Percentiles rank a stretch among this genome's conserved stretches.
These are phyloP conservation scores for Lycium barbarum DNA, from an alignment of 257 asterid genomes.

Conservation along the genomic window DNA sequence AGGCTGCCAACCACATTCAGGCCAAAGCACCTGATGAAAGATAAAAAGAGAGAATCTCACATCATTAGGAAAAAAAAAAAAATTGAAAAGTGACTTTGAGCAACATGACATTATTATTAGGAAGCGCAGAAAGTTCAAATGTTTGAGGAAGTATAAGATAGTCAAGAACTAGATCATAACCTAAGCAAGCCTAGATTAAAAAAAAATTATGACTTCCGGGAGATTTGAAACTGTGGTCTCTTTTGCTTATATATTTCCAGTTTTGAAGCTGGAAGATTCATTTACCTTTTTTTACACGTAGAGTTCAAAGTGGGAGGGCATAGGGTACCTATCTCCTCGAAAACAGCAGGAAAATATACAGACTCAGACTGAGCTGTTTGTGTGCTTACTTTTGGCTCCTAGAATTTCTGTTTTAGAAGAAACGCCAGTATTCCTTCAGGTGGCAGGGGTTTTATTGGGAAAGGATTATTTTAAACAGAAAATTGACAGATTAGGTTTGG, in stretches of 20 bases:
- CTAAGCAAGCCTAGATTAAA: not conserved
- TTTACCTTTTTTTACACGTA: not conserved
- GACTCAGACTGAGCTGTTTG: not conserved
- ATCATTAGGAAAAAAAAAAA: constrained; percentile 42
- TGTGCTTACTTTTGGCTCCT: not conserved
- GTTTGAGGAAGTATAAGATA: constrained; percentile 22
- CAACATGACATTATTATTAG: constrained; percentile 15
- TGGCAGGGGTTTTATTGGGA: not conserved
- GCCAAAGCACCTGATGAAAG: constrained; percentile 82
- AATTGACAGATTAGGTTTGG: constrained; percentile 20
- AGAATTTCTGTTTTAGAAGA: constrained; percentile 13
- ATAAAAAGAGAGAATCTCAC: not conserved
- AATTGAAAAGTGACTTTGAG: constrained; percentile 1
- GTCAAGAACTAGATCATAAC: not conserved
- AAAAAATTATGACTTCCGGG: not conserved
- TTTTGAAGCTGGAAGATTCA: constrained; percentile 21
- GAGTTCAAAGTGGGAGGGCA: constrained; percentile 21
- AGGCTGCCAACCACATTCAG: constrained; percentile 90
- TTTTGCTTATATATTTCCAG: not conserved
- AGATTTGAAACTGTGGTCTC: not conserved
- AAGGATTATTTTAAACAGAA: not conserved
- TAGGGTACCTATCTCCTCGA: not conserved
- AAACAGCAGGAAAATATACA: constrained; percentile 20
- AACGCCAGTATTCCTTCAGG: constrained; percentile 6
- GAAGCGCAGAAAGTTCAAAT: constrained; percentile 12